A percentile compares a stretch with the other conserved stretches of the same genome.
phyloP scores from a whole-genome alignment of 2,329 filamentous ascomycete species.

The Periconia sp. region DNA sequence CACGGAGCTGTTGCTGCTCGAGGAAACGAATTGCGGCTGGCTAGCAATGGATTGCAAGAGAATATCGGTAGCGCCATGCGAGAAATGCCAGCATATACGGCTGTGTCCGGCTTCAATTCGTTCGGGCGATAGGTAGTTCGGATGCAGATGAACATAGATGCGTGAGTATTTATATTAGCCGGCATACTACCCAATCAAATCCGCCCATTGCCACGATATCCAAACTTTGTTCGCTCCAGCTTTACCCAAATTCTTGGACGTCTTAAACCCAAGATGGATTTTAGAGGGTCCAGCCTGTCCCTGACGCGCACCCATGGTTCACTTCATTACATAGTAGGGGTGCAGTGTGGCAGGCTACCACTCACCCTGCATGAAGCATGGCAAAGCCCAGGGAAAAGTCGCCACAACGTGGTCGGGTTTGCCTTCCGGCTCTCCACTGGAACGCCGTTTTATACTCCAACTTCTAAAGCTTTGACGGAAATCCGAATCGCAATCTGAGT shows the following conservation, averaged over 20 bases:
- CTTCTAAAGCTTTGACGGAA: conserved; percentile 2
- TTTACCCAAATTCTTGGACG: conserved; percentile 7
- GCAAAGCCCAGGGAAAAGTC: conserved; percentile 1
- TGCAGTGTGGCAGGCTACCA: no score
- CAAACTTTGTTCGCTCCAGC: conserved; percentile 7
- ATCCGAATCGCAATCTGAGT: not conserved
- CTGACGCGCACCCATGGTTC: conserved; percentile 14
- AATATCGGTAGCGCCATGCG: no score
- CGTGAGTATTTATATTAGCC: conserved; percentile 16
- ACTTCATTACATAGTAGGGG: conserved; percentile 12
- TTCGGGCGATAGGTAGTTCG: not conserved
- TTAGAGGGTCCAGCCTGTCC: conserved; percentile 7
- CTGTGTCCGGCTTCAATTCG: conserved; percentile 5
- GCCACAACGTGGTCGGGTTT: conserved; percentile 12
- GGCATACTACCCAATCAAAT: conserved; percentile 14
- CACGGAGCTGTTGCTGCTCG: conserved; percentile 1
- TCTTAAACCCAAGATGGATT: not conserved
- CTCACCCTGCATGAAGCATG: conserved; percentile 13
- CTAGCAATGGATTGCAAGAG: conserved; percentile 1
- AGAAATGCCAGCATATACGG: no score
- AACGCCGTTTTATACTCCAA: conserved; percentile 3
- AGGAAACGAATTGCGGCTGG: not conserved
- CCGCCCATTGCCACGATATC: not conserved
- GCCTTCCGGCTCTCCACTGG: not conserved
- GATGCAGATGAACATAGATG: conserved; percentile 7